Percentiles rank a stretch among this genome's conserved stretches.
phyloP scores from a whole-genome alignment of 2,329 filamentous ascomycete genomes.

The Exophiala xenobiotica region DNA sequence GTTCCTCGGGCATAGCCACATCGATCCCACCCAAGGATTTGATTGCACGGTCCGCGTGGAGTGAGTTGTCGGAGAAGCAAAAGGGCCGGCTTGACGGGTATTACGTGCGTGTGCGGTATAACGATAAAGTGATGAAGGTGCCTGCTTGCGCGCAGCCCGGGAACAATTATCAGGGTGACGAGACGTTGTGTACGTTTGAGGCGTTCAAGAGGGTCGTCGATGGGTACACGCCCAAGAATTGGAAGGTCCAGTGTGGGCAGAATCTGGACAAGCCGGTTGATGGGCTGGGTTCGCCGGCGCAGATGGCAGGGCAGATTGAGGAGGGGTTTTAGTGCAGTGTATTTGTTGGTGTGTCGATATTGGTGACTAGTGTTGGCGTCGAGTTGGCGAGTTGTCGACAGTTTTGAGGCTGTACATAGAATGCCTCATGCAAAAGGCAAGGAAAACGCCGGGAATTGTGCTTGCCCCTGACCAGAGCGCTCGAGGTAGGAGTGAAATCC shows the following conservation, averaged over 20 bases:
- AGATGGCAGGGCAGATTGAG: conserved; percentile 27
- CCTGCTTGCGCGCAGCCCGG: conserved; percentile 75
- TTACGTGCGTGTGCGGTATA: conserved; percentile 89
- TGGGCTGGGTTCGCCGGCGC: conserved; percentile 12
- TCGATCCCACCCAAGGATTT: conserved; percentile 21
- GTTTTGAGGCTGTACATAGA: too few relatives aligned
- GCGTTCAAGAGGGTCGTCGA: conserved; percentile 93
- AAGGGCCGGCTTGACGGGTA: conserved; percentile 66
- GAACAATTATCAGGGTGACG: conserved; percentile 82
- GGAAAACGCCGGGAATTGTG: too few relatives aligned
- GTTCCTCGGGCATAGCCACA: conserved; percentile 11
- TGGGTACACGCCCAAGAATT: conserved; percentile 79
- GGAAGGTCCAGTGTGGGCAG: conserved; percentile 63
- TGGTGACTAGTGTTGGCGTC: too few relatives aligned
- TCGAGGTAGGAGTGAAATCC: too few relatives aligned
- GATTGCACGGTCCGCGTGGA: conserved; percentile 62
- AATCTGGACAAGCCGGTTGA: conserved; percentile 49
- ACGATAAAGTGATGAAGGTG: conserved; percentile 76
- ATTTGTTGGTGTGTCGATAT: too few relatives aligned
- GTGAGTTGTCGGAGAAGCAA: conserved; percentile 58
- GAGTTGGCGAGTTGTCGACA: too few relatives aligned
- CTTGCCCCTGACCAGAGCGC: too few relatives aligned
- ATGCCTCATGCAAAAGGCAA: too few relatives aligned
- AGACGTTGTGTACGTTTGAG: conserved; percentile 84
- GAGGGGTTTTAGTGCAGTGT: conserved; percentile 14